Conservation (phyloP, 306 rosid species). For the Hippophae gyantsensis region DNA sequence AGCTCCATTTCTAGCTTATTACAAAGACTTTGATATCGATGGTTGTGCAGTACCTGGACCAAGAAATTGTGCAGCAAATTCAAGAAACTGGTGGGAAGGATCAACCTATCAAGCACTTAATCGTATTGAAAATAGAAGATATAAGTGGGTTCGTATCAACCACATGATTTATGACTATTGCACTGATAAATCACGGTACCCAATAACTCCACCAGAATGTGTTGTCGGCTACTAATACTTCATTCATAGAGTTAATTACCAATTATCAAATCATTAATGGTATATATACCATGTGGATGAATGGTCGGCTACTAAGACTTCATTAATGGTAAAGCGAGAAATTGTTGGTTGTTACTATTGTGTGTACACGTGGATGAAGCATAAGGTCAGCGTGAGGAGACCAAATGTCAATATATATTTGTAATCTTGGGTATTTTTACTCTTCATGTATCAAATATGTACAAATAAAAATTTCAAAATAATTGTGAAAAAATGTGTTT, state of each 20-base stretch:
- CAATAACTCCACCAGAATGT: slow-evolving; percentile 68
- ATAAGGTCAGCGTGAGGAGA: background rate
- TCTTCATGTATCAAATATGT: no score
- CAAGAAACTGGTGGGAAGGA: slow-evolving; percentile 84
- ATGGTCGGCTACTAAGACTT: background rate
- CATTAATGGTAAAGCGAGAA: slow-evolving; percentile 10
- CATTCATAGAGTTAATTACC: background rate
- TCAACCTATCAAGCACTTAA: slow-evolving; percentile 44
- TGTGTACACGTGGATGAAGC: background rate
- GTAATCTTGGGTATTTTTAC: no score
- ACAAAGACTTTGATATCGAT: slow-evolving; percentile 83
- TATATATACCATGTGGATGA: background rate
- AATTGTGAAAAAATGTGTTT: no score
- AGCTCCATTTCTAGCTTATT: slow-evolving; percentile 76
- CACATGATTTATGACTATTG: slow-evolving; percentile 86
- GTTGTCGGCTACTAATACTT: slow-evolving; percentile 32
- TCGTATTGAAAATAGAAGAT: slow-evolving; percentile 40
- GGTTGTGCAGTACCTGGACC: slow-evolving; percentile 78
- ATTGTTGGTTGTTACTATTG: background rate
- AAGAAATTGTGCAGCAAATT: slow-evolving; percentile 44
- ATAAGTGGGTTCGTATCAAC: slow-evolving; percentile 87
- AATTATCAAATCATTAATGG: slow-evolving; percentile 4
- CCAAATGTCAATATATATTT: no score
- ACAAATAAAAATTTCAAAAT: no score
- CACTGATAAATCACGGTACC: slow-evolving; percentile 58